Percentiles rank a stretch among this genome's conserved stretches.
Conservation (phyloP, 495 filamentous ascomycete genomes). For the Neurospora tetraspora region DNA sequence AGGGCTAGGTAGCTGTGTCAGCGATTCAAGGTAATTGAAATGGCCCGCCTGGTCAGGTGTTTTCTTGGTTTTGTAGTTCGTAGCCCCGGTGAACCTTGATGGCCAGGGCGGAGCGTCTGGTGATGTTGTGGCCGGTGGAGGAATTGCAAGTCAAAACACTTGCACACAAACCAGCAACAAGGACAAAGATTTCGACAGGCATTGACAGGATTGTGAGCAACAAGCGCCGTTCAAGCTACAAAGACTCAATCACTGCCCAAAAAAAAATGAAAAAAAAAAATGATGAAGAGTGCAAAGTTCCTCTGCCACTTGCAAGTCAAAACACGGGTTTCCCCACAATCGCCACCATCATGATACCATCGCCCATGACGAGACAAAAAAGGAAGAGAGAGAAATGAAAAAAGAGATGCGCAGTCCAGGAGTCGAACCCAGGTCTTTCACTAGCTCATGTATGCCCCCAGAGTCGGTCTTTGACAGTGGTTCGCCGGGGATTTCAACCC, state of each 20-base stretch:
- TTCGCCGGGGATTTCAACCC: background rate
- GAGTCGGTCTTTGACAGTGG: background rate
- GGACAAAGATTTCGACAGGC: too few species aligned
- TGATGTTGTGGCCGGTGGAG: background rate
- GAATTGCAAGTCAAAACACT: too few species aligned
- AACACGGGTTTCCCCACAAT: background rate
- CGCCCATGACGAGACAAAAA: background rate
- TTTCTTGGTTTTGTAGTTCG: background rate
- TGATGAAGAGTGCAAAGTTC: too few species aligned
- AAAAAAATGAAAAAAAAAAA: too few species aligned
- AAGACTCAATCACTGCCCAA: too few species aligned
- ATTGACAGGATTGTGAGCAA: too few species aligned
- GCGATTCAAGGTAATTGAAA: too few species aligned
- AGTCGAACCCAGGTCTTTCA: background rate
- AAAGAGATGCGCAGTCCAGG: background rate
- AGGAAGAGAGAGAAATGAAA: background rate
- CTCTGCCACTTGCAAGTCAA: background rate
- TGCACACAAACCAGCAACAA: too few species aligned
- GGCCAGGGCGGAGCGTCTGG: background rate
- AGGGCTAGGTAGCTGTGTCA: background rate
- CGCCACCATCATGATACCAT: background rate
- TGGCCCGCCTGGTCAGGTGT: fast-evolving
- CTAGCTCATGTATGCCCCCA: background rate
- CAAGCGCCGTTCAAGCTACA: too few species aligned
- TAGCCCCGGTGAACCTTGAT: background rate